Evolutionary conservation across 306 rosid genomes (phyloP), one percentile per base, ranked within the genome.

Genomic region (Gillenia trifoliata): DNA sequence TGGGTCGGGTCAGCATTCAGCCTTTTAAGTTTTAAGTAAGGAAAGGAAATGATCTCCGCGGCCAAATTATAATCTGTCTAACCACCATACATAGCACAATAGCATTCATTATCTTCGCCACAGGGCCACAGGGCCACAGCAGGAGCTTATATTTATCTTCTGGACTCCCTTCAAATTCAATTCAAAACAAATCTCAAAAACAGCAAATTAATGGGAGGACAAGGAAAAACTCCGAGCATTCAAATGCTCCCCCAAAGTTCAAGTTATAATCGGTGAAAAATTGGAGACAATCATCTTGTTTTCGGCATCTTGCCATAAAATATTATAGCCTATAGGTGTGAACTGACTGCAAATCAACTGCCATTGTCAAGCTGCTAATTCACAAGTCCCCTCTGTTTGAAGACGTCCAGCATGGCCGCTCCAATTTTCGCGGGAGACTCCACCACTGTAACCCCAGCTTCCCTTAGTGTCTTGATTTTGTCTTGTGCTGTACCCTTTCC

Each of bases 401-500:
- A 95, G 71, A 90, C 86, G 4, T 92, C 97, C 33, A 85, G 86
- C 97, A 95, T 92, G 75, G 97, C 84, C 31, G 77, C 79, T 16
- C 99, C 99, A 65, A 95, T 95, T 81, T 90, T 90, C 1, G 99
- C 98, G 19, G 99, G 99, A 33, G 99, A 95, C 89, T 95, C 97
- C 56, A 89, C 99, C 73, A 95, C 99, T 26, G 91, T 92, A 26
- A 88, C 98, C 71, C 96, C 98, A 79, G 96, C 97, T 80, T 90
- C 99, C 81, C 81, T 84, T 3, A 95, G 96, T 41, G 91, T 90
- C 70, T 75, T 85, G 74, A 95, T 92, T 81, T 95, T 95, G 88
- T 85, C 98, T 84, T 92, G 99, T 10, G 99, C 99, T 10, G 99
- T 95, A 23, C 99, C 99, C 85, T 90, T 95, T 41, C 99, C 99